Evolutionary conservation across 169 alveolate species (phyloP), one percentile per base, ranked within the genome.

Genomic region (Cryptosporidium tyzzeri): DNA sequence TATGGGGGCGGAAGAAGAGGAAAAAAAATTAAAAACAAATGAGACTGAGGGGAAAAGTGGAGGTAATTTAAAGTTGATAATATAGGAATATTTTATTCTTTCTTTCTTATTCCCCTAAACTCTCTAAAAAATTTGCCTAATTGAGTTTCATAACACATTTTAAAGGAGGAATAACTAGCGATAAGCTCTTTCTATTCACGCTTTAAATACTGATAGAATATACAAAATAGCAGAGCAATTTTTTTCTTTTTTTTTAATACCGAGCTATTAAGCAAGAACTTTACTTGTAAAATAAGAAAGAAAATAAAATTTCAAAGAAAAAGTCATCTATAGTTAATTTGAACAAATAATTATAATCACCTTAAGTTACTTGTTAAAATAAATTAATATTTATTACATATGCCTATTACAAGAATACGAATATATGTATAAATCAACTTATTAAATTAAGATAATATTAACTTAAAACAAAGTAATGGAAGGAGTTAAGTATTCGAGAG

Each of bases 391-490:
- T 55, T 3, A 35, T 21, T 26, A 55, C 67, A 55, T 55, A 26
- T 48, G 55, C 14, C 31, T 23, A 37, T 26, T 7, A 3, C 16
- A 55, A 26, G 67, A 5, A 26, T 23, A 55, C 23, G 35, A 23
- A 55, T 26, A 23, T 55, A 55, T 55, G 29, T n/a, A 55, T 55
- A 26, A 2, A 55, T 55, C 18, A 26, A 26, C 67, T 55, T 26
- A 55, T 9, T 9, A 55, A 55, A 55, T 26, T 26, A 55, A 55
- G 37, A 6, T 55, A 23, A 6, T 55, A 55, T 31, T 23, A 55
- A 10, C 67, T 48, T 48, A 48, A 45, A 48, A 55, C 35, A 9
- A 16, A 65, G 18, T 29, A 65, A 65, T 65, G 71, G 71, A 65
- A 33, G 26, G 50, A 31, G 71, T 33, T 14, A 65, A 37, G 14